Evolutionary conservation across 345 rosid species (phyloP).

Genomic region (Noccaea caerulescens): DNA sequence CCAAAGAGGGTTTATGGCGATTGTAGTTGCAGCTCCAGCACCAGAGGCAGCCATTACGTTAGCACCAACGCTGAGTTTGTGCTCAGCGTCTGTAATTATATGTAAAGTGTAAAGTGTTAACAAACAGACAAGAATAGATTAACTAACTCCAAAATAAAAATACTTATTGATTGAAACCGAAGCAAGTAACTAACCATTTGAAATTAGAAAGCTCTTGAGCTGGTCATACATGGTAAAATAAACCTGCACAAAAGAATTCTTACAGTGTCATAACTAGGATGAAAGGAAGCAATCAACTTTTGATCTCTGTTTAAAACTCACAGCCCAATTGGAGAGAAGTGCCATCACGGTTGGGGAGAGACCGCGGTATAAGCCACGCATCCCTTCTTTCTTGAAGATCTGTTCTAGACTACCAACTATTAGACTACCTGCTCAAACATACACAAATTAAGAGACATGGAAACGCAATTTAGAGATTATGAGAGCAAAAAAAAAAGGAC

Average conservation of each 20-base stretch:
- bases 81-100: conserved; percentile 48
- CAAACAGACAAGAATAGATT: not conserved
- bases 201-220: conserved; percentile 63
- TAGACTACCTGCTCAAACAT: conserved; percentile 62
- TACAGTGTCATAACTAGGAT: not conserved
- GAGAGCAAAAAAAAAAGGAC: not conserved
- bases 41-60: conserved; percentile 86
- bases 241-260: conserved; percentile 52
- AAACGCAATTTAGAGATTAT: not conserved
- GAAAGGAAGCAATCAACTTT: not conserved
- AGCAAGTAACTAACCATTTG: conserved; percentile 57
- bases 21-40: conserved; percentile 85
- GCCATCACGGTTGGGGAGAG: conserved; percentile 81
- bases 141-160: no score
- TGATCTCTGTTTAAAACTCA: conserved; percentile 37
- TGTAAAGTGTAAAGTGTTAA: not conserved
- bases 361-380: conserved; percentile 82
- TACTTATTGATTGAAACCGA: not conserved
- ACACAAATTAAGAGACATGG: no score
- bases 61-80: conserved; percentile 68
- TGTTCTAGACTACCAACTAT: conserved; percentile 77
- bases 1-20: conserved; percentile 89
- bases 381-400: conserved; percentile 70
- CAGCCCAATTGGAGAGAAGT: conserved; percentile 92
- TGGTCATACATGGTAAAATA: conserved; percentile 87